phyloP scores from a whole-genome alignment of 78 protist genomes.

The Isochrysis galbana region DNA sequence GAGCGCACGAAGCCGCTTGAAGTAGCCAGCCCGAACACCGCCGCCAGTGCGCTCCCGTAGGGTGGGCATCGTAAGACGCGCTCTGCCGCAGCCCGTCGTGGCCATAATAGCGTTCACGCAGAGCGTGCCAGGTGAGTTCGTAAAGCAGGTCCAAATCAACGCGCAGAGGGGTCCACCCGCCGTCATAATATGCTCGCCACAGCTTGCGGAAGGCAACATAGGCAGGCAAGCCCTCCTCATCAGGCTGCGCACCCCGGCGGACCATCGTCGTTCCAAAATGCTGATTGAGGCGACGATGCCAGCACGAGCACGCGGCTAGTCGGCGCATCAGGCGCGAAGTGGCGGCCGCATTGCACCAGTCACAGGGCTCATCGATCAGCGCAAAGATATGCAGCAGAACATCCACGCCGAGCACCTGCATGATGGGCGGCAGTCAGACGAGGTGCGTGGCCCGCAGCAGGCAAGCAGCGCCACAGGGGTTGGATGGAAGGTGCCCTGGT shows the following conservation, averaged over 20 bases:
- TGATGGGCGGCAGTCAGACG: too few species aligned
- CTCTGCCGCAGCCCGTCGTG: neutral
- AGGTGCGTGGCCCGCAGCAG: too few species aligned
- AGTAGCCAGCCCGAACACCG: neutral
- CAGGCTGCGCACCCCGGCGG: neutral
- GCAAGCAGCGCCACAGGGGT: too few species aligned
- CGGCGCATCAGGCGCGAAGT: neutral
- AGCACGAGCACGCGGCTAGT: neutral
- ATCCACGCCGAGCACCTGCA: too few species aligned
- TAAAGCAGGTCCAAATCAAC: neutral
- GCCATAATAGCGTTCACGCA: neutral
- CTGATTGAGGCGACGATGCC: neutral
- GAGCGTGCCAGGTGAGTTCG: neutral
- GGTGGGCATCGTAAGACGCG: neutral
- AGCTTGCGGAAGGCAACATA: neutral
- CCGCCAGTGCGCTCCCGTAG: neutral
- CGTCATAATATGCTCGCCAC: neutral
- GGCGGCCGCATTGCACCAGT: neutral
- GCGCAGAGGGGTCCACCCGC: neutral
- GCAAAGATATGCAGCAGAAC: neutral
- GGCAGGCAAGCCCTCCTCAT: neutral
- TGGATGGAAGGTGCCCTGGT: too few species aligned
- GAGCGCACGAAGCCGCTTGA: neutral
- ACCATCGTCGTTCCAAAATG: neutral
- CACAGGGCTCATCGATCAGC: neutral